phyloP scores from a whole-genome alignment of 1,284 basidiomycete species.

The Golubevia pallescens region DNA sequence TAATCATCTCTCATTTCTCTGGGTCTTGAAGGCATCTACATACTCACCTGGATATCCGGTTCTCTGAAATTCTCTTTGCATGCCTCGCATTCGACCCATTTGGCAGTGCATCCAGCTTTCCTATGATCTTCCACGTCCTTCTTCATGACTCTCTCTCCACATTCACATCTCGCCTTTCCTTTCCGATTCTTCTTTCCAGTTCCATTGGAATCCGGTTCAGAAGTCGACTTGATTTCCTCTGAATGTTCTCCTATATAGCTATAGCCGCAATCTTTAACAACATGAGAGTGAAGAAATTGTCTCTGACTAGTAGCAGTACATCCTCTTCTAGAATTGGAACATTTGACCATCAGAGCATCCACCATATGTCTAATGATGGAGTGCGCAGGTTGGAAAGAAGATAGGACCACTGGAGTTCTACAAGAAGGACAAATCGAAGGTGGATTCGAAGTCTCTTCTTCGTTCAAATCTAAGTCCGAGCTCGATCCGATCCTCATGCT shows the following conservation, averaged over 20 bases:
- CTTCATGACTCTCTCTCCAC: conserved; percentile 34
- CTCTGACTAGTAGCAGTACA: conserved; percentile 32
- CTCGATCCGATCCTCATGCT: neutral
- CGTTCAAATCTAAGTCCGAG: neutral
- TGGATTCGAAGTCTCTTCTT: neutral
- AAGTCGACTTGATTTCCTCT: neutral
- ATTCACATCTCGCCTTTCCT: conserved; percentile 20
- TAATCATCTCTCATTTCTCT: no score
- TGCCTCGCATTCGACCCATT: conserved; percentile 11
- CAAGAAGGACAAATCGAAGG: conserved; percentile 28
- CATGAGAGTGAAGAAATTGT: conserved; percentile 23
- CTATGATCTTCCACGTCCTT: conserved; percentile 37
- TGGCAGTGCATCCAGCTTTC: conserved; percentile 21
- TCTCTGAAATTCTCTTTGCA: conserved; percentile 14
- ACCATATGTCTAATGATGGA: conserved; percentile 46
- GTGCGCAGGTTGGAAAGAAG: conserved; percentile 25
- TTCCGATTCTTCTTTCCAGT: no score
- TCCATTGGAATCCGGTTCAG: no score
- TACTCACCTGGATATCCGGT: conserved; percentile 20
- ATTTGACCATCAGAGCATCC: conserved; percentile 34
- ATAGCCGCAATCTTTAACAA: conserved; percentile 18
- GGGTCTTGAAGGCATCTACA: neutral
- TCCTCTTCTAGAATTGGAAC: conserved; percentile 30
- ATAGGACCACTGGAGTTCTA: conserved; percentile 17
- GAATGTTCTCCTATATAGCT: conserved; percentile 20